A percentile compares a stretch with the other conserved stretches of the same genome.
These are phyloP conservation scores for Rhizoclosmatium globosum DNA, from an alignment of 192 early-diverging fungal species.

Conservation along the genomic window DNA sequence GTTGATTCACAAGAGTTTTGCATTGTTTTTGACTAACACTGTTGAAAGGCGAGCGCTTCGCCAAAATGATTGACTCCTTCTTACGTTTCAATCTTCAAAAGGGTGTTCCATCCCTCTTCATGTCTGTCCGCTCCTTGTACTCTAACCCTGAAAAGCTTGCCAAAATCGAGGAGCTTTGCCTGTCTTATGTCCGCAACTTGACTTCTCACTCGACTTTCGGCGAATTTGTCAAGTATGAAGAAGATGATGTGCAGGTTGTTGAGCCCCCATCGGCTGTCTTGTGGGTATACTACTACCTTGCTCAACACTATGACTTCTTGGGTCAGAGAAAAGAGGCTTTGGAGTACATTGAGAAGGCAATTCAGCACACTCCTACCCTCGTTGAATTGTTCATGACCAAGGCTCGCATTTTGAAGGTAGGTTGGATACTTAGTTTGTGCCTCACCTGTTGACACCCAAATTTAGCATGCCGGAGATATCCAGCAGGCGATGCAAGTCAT, in stretches of 20 bases:
- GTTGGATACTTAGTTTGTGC: background rate
- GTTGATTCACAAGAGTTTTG: background rate
- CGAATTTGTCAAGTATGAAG: constrained; percentile 32
- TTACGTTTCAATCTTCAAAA: constrained; percentile 81
- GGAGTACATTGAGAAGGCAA: constrained; percentile 80
- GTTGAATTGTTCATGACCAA: constrained; percentile 94
- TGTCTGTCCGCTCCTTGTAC: constrained; percentile 80
- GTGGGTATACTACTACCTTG: constrained; percentile 93
- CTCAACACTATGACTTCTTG: constrained; percentile 86
- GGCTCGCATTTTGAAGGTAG: constrained; percentile 90
- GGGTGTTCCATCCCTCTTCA: constrained; percentile 94
- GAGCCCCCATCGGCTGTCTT: constrained; percentile 82
- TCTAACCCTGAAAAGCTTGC: constrained; percentile 69
- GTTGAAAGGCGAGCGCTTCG: constrained; percentile 47
- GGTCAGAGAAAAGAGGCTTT: constrained; percentile 76
- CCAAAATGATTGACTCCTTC: constrained; percentile 66
- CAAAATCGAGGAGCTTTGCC: constrained; percentile 73
- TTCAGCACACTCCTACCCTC: constrained; percentile 85
- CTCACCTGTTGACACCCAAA: background rate
- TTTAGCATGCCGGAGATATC: constrained; percentile 80
- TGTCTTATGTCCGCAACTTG: constrained; percentile 62
- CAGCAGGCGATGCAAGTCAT: constrained; percentile 76
- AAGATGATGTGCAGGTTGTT: constrained; percentile 56
- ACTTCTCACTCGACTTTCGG: constrained; percentile 31
- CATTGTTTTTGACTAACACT: background rate